These are phyloP conservation scores for Thalassiosira mediterranea DNA, from an alignment of 352 stramenopile genomes.

Conservation along the genomic window DNA sequence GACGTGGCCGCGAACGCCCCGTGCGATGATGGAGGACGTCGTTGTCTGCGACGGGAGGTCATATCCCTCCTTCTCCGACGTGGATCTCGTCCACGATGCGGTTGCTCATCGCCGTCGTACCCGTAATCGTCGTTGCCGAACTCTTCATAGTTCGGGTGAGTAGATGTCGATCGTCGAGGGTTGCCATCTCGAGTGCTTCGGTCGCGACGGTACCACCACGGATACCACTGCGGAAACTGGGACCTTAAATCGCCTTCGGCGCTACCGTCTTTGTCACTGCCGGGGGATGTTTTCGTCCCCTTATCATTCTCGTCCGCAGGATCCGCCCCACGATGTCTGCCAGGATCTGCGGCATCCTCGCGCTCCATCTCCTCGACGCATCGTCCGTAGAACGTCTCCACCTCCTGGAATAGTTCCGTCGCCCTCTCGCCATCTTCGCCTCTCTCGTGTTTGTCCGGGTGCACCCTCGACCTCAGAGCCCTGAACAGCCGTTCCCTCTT, in stretches of 20 bases:
- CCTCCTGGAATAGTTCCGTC: slow-evolving; percentile 24
- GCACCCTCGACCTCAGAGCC: slow-evolving; percentile 12
- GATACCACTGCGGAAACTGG: background rate
- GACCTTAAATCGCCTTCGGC: background rate
- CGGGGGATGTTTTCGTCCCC: background rate
- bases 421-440: slow-evolving; percentile 22
- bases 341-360: background rate
- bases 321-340: slow-evolving; percentile 3
- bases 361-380: slow-evolving; percentile 16
- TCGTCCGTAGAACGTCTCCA: slow-evolving; percentile 11
- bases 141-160: background rate
- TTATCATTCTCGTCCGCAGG: background rate
- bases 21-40: slow-evolving; percentile 38
- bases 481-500: slow-evolving; percentile 24
- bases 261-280: background rate
- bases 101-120: background rate
- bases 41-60: background rate
- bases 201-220: background rate
- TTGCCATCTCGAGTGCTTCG: background rate
- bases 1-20: slow-evolving; percentile 38
- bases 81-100: background rate
- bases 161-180: background rate
- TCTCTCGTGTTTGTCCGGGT: slow-evolving; percentile 25
- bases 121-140: background rate
- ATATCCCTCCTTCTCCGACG: background rate